phyloP scores from a whole-genome alignment of 2,329 filamentous ascomycete species.

The Ophiostoma ips region DNA sequence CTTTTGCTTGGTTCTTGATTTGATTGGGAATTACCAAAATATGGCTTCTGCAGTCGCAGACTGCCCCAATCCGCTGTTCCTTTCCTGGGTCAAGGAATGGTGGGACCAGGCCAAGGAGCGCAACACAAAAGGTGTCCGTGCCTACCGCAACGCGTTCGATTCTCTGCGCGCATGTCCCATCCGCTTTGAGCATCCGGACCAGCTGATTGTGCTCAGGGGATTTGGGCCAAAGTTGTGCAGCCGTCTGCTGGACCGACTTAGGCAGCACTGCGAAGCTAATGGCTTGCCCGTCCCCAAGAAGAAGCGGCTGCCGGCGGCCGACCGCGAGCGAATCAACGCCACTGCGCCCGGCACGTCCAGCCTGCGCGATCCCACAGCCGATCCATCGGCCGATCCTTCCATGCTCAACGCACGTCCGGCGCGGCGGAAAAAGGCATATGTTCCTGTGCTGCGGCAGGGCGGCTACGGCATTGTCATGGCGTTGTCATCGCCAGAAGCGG shows the following conservation, averaged over 20 bases:
- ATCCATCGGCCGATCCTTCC: slow-evolving; percentile 16
- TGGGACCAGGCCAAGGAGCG: slow-evolving; percentile 52
- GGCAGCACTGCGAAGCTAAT: slow-evolving; percentile 50
- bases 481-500: slow-evolving; percentile 44
- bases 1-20: no score
- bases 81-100: slow-evolving; percentile 67
- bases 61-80: slow-evolving; percentile 56
- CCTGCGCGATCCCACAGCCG: not conserved
- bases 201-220: slow-evolving; percentile 58
- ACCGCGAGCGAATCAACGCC: slow-evolving; percentile 13
- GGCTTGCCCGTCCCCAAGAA: slow-evolving; percentile 51
- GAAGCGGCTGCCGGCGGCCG: slow-evolving; percentile 17
- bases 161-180: slow-evolving; percentile 64
- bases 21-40: no score
- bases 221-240: slow-evolving; percentile 60
- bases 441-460: slow-evolving; percentile 59
- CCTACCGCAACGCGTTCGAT: slow-evolving; percentile 63
- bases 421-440: slow-evolving; percentile 48
- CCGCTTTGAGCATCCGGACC: slow-evolving; percentile 55
- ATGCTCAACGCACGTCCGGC: slow-evolving; percentile 8
- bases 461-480: slow-evolving; percentile 59
- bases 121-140: slow-evolving; percentile 56
- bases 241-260: slow-evolving; percentile 47
- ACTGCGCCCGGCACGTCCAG: slow-evolving; percentile 9
- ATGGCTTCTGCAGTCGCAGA: slow-evolving; percentile 10